Percentiles rank a stretch among this genome's conserved stretches.
These are phyloP conservation scores for Rosa lucieae DNA, from an alignment of 306 rosid genomes.

Conservation along the genomic window DNA sequence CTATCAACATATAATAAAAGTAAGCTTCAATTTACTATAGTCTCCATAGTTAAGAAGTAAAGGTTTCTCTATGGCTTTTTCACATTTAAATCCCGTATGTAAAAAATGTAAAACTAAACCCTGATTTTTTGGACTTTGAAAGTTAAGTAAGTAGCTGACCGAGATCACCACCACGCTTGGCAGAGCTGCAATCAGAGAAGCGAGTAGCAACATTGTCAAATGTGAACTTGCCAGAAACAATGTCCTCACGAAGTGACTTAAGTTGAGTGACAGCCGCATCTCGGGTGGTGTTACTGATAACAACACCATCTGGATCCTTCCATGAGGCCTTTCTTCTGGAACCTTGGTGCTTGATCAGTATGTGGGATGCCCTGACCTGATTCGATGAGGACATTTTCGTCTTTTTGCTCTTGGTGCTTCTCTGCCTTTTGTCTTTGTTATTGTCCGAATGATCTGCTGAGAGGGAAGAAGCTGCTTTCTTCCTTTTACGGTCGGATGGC, in stretches of 20 bases:
- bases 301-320: slow-evolving; percentile 93
- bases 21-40: background rate
- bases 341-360: slow-evolving; percentile 88
- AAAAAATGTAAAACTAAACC: background rate
- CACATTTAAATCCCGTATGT: background rate
- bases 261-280: slow-evolving; percentile 78
- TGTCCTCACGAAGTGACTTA: slow-evolving; percentile 60
- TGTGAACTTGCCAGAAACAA: slow-evolving; percentile 67
- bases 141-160: slow-evolving; percentile 40
- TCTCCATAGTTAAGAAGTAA: background rate
- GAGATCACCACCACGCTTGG: slow-evolving; percentile 97
- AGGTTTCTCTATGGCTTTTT: background rate
- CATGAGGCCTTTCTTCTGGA: slow-evolving; percentile 91
- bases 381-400: slow-evolving; percentile 68
- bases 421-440: slow-evolving; percentile 42
- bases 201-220: slow-evolving; percentile 79
- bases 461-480: slow-evolving; percentile 52
- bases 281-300: slow-evolving; percentile 68
- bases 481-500: slow-evolving; percentile 77
- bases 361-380: slow-evolving; percentile 94
- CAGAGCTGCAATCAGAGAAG: slow-evolving; percentile 90
- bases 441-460: slow-evolving; percentile 53
- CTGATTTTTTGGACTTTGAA: background rate
- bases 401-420: slow-evolving; percentile 31
- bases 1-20: background rate